phyloP scores from a whole-genome alignment of 768 basidiomycete species.

The Lentinula aciculospora region DNA sequence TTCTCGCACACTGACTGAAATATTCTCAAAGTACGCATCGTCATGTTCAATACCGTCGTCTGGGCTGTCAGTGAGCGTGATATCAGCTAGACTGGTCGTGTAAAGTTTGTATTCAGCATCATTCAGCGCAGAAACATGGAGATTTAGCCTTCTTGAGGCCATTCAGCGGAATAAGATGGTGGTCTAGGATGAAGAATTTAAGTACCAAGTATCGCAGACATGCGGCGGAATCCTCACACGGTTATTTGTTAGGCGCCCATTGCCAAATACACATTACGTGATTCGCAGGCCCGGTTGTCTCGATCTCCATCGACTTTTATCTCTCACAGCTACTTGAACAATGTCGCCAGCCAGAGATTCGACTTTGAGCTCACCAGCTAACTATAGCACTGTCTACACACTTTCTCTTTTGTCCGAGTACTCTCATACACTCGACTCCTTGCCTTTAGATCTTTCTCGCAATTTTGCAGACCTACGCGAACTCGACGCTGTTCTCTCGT shows the following conservation, averaged over 20 bases:
- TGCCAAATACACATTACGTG: not conserved
- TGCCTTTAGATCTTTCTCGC: constrained; percentile 91
- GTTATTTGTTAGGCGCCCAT: not conserved
- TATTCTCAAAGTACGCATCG: constrained; percentile 50
- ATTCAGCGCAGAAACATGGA: constrained; percentile 74
- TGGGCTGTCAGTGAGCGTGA: constrained; percentile 31
- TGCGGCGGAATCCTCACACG: not conserved
- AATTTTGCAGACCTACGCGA: constrained; percentile 95
- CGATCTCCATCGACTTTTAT: not conserved
- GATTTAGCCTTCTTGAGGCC: constrained; percentile 13
- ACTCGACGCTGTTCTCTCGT: constrained; percentile 94
- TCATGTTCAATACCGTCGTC: constrained; percentile 23
- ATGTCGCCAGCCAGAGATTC: not conserved
- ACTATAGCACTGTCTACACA: constrained; percentile 42
- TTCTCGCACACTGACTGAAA: constrained; percentile 55
- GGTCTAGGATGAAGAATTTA: not conserved
- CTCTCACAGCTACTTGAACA: not conserved
- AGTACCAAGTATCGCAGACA: not conserved
- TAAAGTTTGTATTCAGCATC: constrained; percentile 68
- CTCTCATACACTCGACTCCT: constrained; percentile 87
- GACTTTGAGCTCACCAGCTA: not conserved
- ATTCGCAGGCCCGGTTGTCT: not conserved
- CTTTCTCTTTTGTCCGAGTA: constrained; percentile 76
- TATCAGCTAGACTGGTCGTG: constrained; percentile 52
- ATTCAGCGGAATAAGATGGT: not conserved